phyloP scores from a whole-genome alignment of 2,329 filamentous ascomycete species.

The Didymellaceae sp. region DNA sequence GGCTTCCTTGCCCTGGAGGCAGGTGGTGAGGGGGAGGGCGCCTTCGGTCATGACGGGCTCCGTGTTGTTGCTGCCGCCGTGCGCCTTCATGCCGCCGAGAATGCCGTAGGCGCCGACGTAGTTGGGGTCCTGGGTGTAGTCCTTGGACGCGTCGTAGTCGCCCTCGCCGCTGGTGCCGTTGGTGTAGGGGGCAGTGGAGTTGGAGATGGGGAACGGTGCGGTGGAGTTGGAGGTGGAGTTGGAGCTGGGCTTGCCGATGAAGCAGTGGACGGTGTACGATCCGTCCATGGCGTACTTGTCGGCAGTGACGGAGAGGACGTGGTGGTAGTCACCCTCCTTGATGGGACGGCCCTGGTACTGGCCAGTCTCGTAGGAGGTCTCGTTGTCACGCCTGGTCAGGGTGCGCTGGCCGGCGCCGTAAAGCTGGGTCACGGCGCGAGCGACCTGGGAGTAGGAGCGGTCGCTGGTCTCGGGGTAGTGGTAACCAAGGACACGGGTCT shows the following conservation, averaged over 20 bases:
- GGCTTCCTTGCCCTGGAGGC: constrained; percentile 43
- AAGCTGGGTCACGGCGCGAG: constrained; percentile 36
- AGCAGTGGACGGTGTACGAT: constrained; percentile 48
- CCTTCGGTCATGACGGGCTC: constrained; percentile 40
- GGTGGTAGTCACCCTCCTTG: constrained; percentile 46
- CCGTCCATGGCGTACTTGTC: constrained; percentile 45
- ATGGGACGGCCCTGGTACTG: constrained; percentile 43
- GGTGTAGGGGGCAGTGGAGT: constrained; percentile 29
- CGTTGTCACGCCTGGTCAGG: constrained; percentile 31
- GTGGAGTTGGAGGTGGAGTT: constrained; percentile 40
- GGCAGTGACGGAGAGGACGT: constrained; percentile 41
- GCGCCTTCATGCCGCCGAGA: constrained; percentile 38
- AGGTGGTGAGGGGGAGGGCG: constrained; percentile 42
- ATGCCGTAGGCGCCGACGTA: constrained; percentile 45
- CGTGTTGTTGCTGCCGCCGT: constrained; percentile 32
- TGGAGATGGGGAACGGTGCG: constrained; percentile 26
- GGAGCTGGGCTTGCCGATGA: constrained; percentile 37
- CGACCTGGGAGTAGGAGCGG: constrained; percentile 30
- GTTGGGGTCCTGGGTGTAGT: constrained; percentile 38
- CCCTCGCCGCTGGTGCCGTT: constrained; percentile 30
- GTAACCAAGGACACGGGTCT: constrained; percentile 52
- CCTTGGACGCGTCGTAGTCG: constrained; percentile 33
- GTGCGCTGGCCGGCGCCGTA: constrained; percentile 51
- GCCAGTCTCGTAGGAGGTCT: constrained; percentile 20
- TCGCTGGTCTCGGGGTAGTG: constrained; percentile 46